Evolutionary conservation across 2,329 filamentous ascomycete species (phyloP).

Genomic region (Beauveria sp.): DNA sequence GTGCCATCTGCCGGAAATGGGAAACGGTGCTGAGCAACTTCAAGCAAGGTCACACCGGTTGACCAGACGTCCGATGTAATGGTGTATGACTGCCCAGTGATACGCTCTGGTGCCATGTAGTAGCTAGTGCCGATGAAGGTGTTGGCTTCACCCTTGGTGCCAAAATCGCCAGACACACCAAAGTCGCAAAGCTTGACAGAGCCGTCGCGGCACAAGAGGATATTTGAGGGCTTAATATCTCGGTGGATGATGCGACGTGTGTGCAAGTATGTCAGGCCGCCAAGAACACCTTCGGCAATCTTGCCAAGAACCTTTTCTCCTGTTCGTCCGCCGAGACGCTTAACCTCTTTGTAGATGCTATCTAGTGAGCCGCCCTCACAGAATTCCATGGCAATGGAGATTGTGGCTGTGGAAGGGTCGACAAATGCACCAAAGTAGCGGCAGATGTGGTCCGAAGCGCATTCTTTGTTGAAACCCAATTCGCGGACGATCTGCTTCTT

Average conservation of each 20-base stretch:
- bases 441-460: conserved; percentile 92
- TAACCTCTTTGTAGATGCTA: conserved; percentile 95
- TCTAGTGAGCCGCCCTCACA: conserved; percentile 95
- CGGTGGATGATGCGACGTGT: conserved; percentile 95
- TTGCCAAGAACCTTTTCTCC: conserved; percentile 97
- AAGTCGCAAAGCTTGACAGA: conserved; percentile 98
- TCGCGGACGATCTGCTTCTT: conserved; percentile 98
- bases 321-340: conserved; percentile 86
- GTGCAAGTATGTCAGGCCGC: conserved; percentile 90
- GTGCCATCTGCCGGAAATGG: conserved; percentile 96
- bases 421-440: conserved; percentile 96
- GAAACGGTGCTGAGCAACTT: conserved; percentile 98
- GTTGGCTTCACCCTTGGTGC: conserved; percentile 96
- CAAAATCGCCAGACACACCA: conserved; percentile 94
- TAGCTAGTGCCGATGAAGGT: conserved; percentile 98
- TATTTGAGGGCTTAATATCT: conserved; percentile 98
- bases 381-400: conserved; percentile 98
- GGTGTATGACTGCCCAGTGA: conserved; percentile 94
- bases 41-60: conserved; percentile 89
- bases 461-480: conserved; percentile 95
- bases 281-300: conserved; percentile 88
- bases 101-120: conserved; percentile 98
- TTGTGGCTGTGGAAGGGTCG: conserved; percentile 90
- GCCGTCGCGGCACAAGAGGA: conserved; percentile 82
- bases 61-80: conserved; percentile 99